phyloP scores from a whole-genome alignment of 1,284 basidiomycete species.

The Ustilago crameri region DNA sequence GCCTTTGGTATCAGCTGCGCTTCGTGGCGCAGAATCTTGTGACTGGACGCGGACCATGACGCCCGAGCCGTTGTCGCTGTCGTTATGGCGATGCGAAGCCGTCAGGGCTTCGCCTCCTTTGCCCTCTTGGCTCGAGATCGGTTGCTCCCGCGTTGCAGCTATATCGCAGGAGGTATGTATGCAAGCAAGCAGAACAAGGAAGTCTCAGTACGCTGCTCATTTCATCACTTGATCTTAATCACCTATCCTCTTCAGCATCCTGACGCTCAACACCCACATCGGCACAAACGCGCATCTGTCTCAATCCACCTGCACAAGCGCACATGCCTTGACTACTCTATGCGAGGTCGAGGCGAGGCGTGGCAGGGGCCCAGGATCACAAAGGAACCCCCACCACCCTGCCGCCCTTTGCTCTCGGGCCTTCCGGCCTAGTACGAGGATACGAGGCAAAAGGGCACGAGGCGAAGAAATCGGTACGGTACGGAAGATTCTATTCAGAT shows the following conservation, averaged over 20 bases:
- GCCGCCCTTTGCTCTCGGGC: constrained; percentile 30
- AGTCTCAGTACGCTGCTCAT: neutral
- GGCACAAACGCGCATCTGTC: neutral
- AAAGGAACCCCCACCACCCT: constrained; percentile 22
- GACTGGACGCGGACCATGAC: constrained; percentile 25
- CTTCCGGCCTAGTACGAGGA: constrained; percentile 28
- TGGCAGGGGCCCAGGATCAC: constrained; percentile 31
- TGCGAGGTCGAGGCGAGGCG: constrained; percentile 14
- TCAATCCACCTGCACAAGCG: constrained; percentile 25
- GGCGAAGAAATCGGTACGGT: constrained; percentile 24
- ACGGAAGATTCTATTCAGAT: constrained; percentile 36
- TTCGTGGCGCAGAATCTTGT: constrained; percentile 17
- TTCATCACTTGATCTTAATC: too few relatives aligned
- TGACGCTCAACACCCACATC: too few relatives aligned
- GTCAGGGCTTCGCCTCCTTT: neutral
- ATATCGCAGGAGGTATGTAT: neutral
- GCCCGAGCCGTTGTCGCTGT: constrained; percentile 42
- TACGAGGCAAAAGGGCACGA: constrained; percentile 35
- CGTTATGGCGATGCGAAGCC: constrained; percentile 5
- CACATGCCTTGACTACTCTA: neutral
- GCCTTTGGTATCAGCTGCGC: neutral
- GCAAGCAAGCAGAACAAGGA: neutral
- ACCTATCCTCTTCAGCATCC: too few relatives aligned
- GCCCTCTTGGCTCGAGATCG: too few relatives aligned
- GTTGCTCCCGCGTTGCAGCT: neutral